Percentiles rank a stretch among this genome's conserved stretches.
phyloP scores from a whole-genome alignment of 129 eudicot species.

The Helianthus annuus region DNA sequence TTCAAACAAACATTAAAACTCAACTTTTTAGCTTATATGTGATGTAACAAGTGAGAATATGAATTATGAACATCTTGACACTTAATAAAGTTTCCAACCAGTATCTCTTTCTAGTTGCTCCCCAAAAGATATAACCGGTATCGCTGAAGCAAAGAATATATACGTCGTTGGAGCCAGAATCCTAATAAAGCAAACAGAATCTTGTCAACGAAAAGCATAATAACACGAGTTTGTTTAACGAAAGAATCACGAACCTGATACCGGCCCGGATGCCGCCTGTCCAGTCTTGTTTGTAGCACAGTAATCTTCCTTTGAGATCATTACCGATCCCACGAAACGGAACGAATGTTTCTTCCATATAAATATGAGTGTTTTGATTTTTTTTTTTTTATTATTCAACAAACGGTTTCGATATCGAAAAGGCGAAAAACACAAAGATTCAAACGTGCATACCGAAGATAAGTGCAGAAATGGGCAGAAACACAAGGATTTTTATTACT shows the following conservation, averaged over 20 bases:
- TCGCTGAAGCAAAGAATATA: conserved; percentile 97
- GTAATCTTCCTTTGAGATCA: conserved; percentile 88
- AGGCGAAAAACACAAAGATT: conserved; percentile 49
- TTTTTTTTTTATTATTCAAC: background rate
- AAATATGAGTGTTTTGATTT: background rate
- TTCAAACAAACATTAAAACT: conserved; percentile 14
- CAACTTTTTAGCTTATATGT: background rate
- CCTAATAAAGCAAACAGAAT: conserved; percentile 44
- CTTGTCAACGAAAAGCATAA: conserved; percentile 6
- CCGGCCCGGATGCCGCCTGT: conserved; percentile 87
- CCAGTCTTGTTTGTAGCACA: conserved; percentile 98
- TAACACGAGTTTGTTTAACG: conserved; percentile 6
- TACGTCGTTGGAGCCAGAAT: conserved; percentile 98
- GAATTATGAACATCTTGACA: conserved; percentile 13
- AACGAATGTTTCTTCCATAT: conserved; percentile 97
- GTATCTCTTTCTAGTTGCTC: conserved; percentile 96
- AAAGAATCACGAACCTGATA: conserved; percentile 61
- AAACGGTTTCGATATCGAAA: background rate
- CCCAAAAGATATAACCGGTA: conserved; percentile 98
- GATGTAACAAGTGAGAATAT: conserved; percentile 7
- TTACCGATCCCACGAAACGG: conserved; percentile 95
- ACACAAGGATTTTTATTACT: conserved; percentile 36
- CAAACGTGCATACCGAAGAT: conserved; percentile 41
- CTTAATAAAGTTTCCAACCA: conserved; percentile 40
- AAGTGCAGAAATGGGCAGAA: conserved; percentile 42